phyloP scores from a whole-genome alignment of 305 asterid species.

The Stenogyne calaminthoides region DNA sequence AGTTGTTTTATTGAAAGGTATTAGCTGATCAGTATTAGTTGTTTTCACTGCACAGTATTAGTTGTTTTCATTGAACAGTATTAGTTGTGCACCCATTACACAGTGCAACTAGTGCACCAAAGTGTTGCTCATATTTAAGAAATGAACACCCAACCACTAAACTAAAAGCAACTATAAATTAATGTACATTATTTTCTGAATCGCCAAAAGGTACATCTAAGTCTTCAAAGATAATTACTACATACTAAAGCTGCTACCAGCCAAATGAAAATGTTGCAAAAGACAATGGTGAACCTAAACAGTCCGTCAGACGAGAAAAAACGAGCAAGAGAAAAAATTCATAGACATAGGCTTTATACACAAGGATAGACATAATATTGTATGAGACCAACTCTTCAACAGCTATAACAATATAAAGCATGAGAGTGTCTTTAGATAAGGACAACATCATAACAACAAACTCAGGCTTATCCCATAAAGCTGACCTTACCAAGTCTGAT shows the following conservation, averaged over 20 bases:
- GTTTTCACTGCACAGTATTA: too few species aligned
- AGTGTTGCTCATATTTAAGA: not conserved
- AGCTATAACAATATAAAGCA: not conserved
- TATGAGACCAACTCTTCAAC: not conserved
- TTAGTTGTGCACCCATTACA: too few species aligned
- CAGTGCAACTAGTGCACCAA: too few species aligned
- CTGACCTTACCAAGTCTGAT: not conserved
- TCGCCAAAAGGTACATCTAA: not conserved
- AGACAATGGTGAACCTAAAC: not conserved
- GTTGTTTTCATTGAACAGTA: too few species aligned
- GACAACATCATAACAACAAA: not conserved
- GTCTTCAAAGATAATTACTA: not conserved
- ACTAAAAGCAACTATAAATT: not conserved
- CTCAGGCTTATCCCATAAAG: not conserved
- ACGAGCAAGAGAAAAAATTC: not conserved
- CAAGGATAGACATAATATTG: not conserved
- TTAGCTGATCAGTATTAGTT: too few species aligned
- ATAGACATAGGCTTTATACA: not conserved
- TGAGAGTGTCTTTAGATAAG: not conserved
- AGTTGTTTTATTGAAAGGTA: too few species aligned
- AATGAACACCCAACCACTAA: not conserved
- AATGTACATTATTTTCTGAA: not conserved
- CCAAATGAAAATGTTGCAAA: not conserved
- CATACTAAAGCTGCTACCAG: constrained; percentile 10
- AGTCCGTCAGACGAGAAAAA: not conserved